Evolutionary conservation across 1,284 basidiomycete species (phyloP).

Genomic region (Gomphus sp.): DNA sequence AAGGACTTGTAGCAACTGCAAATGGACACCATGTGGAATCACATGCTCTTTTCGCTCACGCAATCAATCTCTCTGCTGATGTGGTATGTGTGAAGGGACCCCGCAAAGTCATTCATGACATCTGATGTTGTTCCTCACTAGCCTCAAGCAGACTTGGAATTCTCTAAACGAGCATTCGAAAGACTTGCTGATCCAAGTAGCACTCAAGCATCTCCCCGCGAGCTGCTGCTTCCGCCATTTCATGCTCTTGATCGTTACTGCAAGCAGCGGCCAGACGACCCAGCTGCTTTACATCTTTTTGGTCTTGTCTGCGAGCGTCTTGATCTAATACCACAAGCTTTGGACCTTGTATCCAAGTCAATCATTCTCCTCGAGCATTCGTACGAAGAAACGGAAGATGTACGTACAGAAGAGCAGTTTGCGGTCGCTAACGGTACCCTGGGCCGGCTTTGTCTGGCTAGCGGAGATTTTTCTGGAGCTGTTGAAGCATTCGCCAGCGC

Average conservation of each 20-base stretch:
- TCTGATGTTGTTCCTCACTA: constrained; percentile 22
- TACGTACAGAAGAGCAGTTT: constrained; percentile 69
- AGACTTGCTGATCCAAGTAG: constrained; percentile 22
- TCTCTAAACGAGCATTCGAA: constrained; percentile 58
- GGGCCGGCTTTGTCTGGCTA: constrained; percentile 66
- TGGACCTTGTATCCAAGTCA: constrained; percentile 51
- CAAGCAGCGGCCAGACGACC: constrained; percentile 58
- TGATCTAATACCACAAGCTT: constrained; percentile 59
- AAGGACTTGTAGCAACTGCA: constrained; percentile 70
- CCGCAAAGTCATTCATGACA: constrained; percentile 1
- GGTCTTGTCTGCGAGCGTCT: constrained; percentile 82
- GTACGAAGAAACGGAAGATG: constrained; percentile 84
- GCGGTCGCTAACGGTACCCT: constrained; percentile 78
- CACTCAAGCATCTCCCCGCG: constrained; percentile 22
- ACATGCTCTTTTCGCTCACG: constrained; percentile 73
- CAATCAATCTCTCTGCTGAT: constrained; percentile 61
- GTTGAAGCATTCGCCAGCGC: constrained; percentile 67
- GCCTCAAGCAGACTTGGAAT: constrained; percentile 82
- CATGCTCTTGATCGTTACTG: constrained; percentile 76
- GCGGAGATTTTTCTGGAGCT: constrained; percentile 50
- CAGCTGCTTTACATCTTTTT: constrained; percentile 76
- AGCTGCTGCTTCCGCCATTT: constrained; percentile 63
- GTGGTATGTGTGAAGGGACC: constrained; percentile 40
- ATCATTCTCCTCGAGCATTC: constrained; percentile 72
- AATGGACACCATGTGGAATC: constrained; percentile 62